Base-by-base conservation (phyloP, 2,329 filamentous ascomycete species). In the Calonectria leucothoes region DNA sequence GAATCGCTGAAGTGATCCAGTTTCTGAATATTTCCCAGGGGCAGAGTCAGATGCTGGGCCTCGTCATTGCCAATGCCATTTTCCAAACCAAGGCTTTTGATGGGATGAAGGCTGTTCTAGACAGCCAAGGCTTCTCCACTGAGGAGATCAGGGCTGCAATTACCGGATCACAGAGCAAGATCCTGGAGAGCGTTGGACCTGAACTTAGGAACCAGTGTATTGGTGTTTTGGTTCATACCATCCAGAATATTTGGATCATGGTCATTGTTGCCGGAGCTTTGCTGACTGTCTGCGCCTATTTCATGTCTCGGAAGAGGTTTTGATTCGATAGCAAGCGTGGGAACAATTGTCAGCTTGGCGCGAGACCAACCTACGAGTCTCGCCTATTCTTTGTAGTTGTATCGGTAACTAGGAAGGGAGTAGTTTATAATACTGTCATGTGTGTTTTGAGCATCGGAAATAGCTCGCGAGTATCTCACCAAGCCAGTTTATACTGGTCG, bases 211-310 rank as follows among this genome's bases (percentile, higher is more conserved):
- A 12, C 11, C 52, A 51, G 8, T 75, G 74, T 31, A 37, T 74
- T 7, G 66, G 67, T 20, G 74, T 75, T 17, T 29, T 75, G 52
- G 72, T 75, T 23, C n/a, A 70, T 2, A 75, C 72, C 1, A 74
- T 75, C 29, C 55, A 52, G 20, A 69, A 75, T 64, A 75, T 75
- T 29, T 75, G 72, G 72, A 69, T 74, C 52, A 74, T 75, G 74
- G 72, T 75, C 4, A 74, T 75, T 17, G 66, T 45, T 33, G 74
- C 74, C 10, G 74, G 74, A 8, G 72, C 69, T 4, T 37, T 74
- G 48, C n/a, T 74, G 23, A 61, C 66, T 3, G 39, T 75, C 31
- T 74, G 69, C 14, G 73, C 74, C 6, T 71, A 63, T 14, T 75
- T 75, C 57, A 45, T 75, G 25, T 67, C 74, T 25, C 67, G 64